These are phyloP conservation scores for Parsonsia alboflavescens DNA, from an alignment of 257 asterid genomes.

Conservation along the genomic window DNA sequence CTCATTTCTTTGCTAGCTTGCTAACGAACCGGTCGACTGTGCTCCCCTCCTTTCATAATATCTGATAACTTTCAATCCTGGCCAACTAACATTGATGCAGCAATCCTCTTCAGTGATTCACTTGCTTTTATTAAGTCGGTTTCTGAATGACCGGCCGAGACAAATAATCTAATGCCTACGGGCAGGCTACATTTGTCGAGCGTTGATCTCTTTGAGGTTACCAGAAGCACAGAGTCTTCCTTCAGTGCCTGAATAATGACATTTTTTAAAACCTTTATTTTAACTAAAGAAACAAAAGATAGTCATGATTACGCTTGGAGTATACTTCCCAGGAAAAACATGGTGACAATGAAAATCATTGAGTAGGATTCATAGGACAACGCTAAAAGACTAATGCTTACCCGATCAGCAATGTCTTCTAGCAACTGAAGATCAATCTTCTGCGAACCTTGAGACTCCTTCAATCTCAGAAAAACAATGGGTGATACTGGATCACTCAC, in stretches of 20 bases:
- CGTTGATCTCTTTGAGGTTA: constrained; percentile 63
- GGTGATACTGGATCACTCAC: constrained; percentile 70
- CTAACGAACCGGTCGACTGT: neutral
- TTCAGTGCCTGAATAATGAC: constrained; percentile 54
- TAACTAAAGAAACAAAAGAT: neutral
- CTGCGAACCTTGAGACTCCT: constrained; percentile 56
- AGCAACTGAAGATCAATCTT: constrained; percentile 69
- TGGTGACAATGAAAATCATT: neutral
- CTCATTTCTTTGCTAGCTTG: neutral
- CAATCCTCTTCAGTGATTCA: constrained; percentile 54
- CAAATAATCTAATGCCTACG: constrained; percentile 60
- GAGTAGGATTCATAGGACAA: neutral
- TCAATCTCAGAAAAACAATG: constrained; percentile 53
- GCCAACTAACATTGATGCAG: constrained; percentile 34
- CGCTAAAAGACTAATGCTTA: constrained; percentile 21
- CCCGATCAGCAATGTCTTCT: constrained; percentile 56
- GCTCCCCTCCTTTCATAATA: neutral
- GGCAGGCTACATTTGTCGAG: constrained; percentile 83
- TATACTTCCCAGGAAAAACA: neutral
- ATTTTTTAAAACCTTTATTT: neutral
- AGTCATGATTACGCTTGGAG: neutral
- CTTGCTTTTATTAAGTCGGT: constrained; percentile 61
- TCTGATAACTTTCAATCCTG: constrained; percentile 19
- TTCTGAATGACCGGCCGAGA: constrained; percentile 78
- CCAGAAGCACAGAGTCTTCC: constrained; percentile 58